Conservation (phyloP, 23 red algal genomes). For the Gracilaria caudata region DNA sequence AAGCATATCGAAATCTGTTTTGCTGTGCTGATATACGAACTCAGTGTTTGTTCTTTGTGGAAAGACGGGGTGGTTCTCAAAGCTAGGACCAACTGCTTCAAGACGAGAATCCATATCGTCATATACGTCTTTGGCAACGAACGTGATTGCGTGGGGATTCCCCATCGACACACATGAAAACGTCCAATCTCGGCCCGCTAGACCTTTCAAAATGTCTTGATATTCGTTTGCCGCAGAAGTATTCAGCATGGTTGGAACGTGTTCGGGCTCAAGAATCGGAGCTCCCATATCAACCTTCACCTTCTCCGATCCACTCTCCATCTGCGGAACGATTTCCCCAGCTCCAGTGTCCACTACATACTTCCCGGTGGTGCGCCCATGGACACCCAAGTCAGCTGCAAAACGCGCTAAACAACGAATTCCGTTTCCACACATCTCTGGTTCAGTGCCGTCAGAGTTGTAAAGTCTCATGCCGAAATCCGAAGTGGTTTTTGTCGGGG, state of each 20-base stretch:
- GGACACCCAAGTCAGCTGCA: constrained; percentile 69
- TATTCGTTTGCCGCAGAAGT: constrained; percentile 8
- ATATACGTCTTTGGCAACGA: constrained; percentile 76
- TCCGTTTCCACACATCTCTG: constrained; percentile 99
- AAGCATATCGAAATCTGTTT: constrained; percentile 76
- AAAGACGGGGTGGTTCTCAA: constrained; percentile 83
- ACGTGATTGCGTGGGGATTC: constrained; percentile 93
- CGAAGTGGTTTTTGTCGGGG: constrained; percentile 57
- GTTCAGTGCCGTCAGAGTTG: constrained; percentile 98
- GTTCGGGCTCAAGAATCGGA: constrained; percentile 70
- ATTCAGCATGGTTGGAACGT: constrained; percentile 71
- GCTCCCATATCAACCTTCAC: constrained; percentile 91
- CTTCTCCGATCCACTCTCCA: constrained; percentile 40
- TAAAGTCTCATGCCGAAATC: constrained; percentile 89
- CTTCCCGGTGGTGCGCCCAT: not conserved
- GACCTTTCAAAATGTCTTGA: constrained; percentile 42
- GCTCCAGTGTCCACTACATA: constrained; percentile 82
- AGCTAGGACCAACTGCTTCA: constrained; percentile 80
- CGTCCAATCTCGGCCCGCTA: constrained; percentile 60
- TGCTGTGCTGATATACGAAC: constrained; percentile 63
- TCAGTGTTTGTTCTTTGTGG: constrained; percentile 91
- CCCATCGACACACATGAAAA: constrained; percentile 87
- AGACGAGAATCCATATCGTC: constrained; percentile 70
- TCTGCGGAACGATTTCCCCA: constrained; percentile 80
- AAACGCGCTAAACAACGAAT: constrained; percentile 95